Evolutionary conservation across 139 green algal genomes (phyloP).

Genomic region (Chlorella ohadii): DNA sequence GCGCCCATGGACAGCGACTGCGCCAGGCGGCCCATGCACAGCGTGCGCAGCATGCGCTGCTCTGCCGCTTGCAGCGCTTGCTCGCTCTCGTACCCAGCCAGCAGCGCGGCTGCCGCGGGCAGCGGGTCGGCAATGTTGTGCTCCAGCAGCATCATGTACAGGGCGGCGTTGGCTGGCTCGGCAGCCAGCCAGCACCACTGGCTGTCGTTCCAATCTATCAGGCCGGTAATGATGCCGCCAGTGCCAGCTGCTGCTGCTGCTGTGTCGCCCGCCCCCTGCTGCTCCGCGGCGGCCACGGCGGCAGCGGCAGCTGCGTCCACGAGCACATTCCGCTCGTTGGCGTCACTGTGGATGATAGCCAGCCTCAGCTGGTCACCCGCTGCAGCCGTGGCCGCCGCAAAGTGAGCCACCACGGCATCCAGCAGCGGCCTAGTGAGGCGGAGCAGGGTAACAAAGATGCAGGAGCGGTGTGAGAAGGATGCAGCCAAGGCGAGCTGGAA

Average conservation of each 20-base stretch:
- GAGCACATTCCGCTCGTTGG: constrained; percentile 34
- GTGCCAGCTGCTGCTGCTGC: not conserved
- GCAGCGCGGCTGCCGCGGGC: not conserved
- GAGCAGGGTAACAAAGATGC: too few species aligned
- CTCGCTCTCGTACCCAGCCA: constrained; percentile 10
- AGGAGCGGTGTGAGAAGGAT: not conserved
- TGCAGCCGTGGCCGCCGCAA: not conserved
- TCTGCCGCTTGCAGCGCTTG: constrained; percentile 2
- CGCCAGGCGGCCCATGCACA: constrained; percentile 24
- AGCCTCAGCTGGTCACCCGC: not conserved
- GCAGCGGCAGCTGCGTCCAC: not conserved
- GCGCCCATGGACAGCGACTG: constrained; percentile 22
- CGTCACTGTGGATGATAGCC: constrained; percentile 25
- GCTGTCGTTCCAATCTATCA: constrained; percentile 30
- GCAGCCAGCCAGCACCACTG: not conserved
- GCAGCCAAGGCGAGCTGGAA: not conserved
- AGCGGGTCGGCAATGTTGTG: not conserved
- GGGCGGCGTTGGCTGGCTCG: not conserved
- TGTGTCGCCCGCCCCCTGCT: not conserved
- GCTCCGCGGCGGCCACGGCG: not conserved
- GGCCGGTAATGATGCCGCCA: not conserved
- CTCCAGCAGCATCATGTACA: constrained; percentile 10
- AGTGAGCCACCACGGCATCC: not conserved
- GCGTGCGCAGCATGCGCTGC: constrained; percentile 28
- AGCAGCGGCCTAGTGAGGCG: constrained; percentile 5